These are phyloP conservation scores for Petunia hybrid DNA, from an alignment of 305 asterid species.

Conservation along the genomic window DNA sequence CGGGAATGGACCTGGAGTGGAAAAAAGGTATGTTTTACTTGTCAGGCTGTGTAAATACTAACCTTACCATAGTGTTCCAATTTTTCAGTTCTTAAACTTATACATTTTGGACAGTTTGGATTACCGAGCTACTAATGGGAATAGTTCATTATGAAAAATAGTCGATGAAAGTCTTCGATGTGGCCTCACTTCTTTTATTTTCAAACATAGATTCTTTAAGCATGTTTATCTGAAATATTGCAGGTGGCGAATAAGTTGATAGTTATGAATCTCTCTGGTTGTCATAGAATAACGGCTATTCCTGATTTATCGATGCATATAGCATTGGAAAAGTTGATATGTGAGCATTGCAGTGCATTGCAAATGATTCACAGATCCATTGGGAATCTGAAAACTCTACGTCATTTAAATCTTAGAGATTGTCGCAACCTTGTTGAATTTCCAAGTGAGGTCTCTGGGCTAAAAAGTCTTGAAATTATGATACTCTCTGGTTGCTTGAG, in stretches of 20 bases:
- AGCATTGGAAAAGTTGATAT: conserved; percentile 43
- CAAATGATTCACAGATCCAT: conserved; percentile 41
- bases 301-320: conserved; percentile 45
- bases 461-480: conserved; percentile 39
- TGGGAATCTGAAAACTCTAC: conserved; percentile 40
- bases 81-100: background rate
- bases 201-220: background rate
- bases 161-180: conserved; percentile 25
- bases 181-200: conserved; percentile 12
- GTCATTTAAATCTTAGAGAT: conserved; percentile 37
- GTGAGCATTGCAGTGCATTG: conserved; percentile 36
- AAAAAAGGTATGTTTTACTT: conserved; percentile 35
- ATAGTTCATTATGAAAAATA: background rate
- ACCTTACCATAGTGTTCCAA: too few relatives aligned
- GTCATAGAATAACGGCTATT: conserved; percentile 37
- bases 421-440: conserved; percentile 42
- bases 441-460: conserved; percentile 47
- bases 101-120: background rate
- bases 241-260: conserved; percentile 42
- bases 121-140: background rate
- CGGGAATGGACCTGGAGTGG: conserved; percentile 34
- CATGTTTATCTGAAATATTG: background rate
- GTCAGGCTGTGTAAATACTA: too few relatives aligned
- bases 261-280: conserved; percentile 40
- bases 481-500: conserved; percentile 45